A percentile compares a stretch with the other conserved stretches of the same genome.
These are phyloP conservation scores for Erythrophleum fordii DNA, from an alignment of 306 rosid species.

Conservation along the genomic window DNA sequence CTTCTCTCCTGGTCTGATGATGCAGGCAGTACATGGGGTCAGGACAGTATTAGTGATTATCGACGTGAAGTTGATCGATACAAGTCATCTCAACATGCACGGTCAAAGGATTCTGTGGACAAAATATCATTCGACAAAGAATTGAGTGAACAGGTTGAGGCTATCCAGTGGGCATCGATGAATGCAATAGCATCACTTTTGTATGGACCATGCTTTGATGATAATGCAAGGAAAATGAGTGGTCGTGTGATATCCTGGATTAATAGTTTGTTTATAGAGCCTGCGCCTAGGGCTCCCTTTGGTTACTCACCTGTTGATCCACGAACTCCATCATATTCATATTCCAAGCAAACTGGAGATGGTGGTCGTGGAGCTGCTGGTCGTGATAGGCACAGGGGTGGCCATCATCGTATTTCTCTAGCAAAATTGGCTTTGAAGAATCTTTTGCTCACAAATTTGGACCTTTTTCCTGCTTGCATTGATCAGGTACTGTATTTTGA, in stretches of 20 bases:
- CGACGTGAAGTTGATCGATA: conserved; percentile 98
- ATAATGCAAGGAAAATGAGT: conserved; percentile 99
- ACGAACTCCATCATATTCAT: conserved; percentile 96
- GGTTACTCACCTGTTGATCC: conserved; percentile 99
- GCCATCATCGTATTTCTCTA: conserved; percentile 83
- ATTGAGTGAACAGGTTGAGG: conserved; percentile 93
- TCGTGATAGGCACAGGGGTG: conserved; percentile 95
- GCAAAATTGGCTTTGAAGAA: conserved; percentile 95
- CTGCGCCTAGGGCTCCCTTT: conserved; percentile 94
- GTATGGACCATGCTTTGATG: conserved; percentile 99
- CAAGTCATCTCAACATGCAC: conserved; percentile 95
- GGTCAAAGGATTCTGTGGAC: conserved; percentile 98
- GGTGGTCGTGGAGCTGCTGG: conserved; percentile 83
- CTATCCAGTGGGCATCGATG: conserved; percentile 99
- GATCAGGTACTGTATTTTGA: conserved; percentile 75
- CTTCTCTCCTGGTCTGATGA: conserved; percentile 98
- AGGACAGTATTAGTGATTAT: conserved; percentile 87
- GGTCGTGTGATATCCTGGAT: conserved; percentile 98
- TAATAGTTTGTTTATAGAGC: conserved; percentile 93
- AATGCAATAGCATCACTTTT: conserved; percentile 97
- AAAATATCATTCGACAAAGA: conserved; percentile 96
- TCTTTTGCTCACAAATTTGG: conserved; percentile 91
- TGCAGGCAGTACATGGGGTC: conserved; percentile 77
- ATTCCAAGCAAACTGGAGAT: conserved; percentile 82
- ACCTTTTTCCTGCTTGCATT: conserved; percentile 95